Conservation (phyloP, 495 filamentous ascomycete genomes). For the Aspergillus mulundensis region DNA sequence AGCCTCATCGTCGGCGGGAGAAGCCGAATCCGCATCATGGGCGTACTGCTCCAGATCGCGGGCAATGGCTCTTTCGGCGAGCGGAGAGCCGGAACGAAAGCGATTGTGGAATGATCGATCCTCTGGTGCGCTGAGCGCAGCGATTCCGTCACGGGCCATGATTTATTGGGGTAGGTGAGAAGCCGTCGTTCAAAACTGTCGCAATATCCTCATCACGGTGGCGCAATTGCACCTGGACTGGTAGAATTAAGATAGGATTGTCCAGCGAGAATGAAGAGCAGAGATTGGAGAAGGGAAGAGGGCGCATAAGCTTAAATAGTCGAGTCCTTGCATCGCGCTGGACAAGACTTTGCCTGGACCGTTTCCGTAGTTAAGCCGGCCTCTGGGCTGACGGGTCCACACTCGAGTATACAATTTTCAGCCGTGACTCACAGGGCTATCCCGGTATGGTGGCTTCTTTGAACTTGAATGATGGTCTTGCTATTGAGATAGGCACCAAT, state of each 20-base stretch:
- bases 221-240: background rate
- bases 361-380: slow-evolving; percentile 1
- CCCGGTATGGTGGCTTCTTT: background rate
- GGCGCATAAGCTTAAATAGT: background rate
- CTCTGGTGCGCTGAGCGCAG: slow-evolving; percentile 16
- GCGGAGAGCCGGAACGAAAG: slow-evolving; percentile 56
- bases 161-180: background rate
- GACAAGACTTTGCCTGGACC: slow-evolving; percentile 3
- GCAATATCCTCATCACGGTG: slow-evolving; percentile 4
- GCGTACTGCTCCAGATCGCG: slow-evolving; percentile 60
- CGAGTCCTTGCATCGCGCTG: background rate
- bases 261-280: background rate
- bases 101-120: slow-evolving; percentile 28
- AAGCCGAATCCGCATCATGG: slow-evolving; percentile 43
- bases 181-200: background rate
- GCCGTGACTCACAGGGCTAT: slow-evolving; percentile 2
- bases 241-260: background rate
- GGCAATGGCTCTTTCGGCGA: slow-evolving; percentile 66
- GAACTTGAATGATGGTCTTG: background rate
- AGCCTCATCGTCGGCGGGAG: slow-evolving; percentile 37
- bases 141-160: slow-evolving; percentile 21
- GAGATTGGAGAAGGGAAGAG: background rate
- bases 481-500: background rate
- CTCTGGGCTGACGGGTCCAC: slow-evolving; percentile 3
- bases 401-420: background rate